Conservation (phyloP, 202 grass and related monocot genomes). For the Schoenoplectus tabernaemontani region DNA sequence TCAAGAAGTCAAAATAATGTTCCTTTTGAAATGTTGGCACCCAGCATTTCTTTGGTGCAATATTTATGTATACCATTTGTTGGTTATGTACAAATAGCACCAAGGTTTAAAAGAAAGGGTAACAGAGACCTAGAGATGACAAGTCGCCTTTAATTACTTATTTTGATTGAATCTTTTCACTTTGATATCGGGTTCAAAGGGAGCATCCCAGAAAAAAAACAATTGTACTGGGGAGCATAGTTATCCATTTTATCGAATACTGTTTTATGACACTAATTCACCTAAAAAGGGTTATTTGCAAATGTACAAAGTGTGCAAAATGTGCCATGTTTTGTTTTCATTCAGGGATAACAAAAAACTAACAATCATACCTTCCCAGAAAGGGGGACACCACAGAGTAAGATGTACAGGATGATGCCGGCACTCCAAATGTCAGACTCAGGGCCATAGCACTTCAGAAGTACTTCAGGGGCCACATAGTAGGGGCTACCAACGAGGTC, state of each 20-base stretch:
- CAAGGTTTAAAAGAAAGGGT: not conserved
- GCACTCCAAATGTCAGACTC: slow-evolving; percentile 99
- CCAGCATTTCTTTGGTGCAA: not conserved
- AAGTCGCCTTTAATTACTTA: not conserved
- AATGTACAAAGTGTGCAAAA: not conserved
- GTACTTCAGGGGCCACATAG: slow-evolving; percentile 95
- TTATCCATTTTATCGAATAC: not conserved
- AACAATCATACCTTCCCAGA: slow-evolving; percentile 84
- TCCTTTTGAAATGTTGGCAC: not conserved
- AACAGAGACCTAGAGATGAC: not conserved
- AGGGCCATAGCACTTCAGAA: slow-evolving; percentile 87
- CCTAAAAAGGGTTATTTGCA: not conserved
- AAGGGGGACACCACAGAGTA: slow-evolving; percentile 91
- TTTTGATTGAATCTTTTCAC: not conserved
- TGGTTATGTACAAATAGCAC: not conserved
- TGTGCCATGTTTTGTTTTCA: not conserved
- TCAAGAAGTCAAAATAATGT: not conserved
- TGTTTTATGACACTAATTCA: not conserved
- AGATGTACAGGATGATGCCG: slow-evolving; percentile 93
- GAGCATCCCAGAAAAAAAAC: not conserved
- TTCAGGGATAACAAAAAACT: not conserved
- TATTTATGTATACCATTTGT: not conserved
- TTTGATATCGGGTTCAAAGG: not conserved
- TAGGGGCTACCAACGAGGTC: slow-evolving; percentile 96
- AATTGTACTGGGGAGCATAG: not conserved